phyloP scores from a whole-genome alignment of 208 protist genomes.

The Trypanosoma grayi region DNA sequence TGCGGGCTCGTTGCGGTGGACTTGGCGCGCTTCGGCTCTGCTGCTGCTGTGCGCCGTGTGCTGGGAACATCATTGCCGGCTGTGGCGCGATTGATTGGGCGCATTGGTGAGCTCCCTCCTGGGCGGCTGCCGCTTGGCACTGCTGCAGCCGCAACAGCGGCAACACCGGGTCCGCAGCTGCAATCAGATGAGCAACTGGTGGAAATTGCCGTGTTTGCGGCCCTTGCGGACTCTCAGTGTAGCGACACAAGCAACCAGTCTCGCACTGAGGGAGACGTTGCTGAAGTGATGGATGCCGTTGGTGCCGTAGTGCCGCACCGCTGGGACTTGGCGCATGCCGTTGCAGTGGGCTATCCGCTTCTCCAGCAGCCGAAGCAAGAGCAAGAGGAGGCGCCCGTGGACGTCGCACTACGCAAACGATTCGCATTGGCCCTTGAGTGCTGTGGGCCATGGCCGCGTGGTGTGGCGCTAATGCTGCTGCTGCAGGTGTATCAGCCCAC shows the following conservation, averaged over 20 bases:
- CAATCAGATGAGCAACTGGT: slow-evolving; percentile 1
- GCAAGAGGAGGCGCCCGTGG: neutral
- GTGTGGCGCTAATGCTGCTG: slow-evolving; percentile 9
- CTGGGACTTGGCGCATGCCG: slow-evolving; percentile 21
- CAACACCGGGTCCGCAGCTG: too few relatives aligned
- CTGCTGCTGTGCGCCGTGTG: slow-evolving; percentile 4
- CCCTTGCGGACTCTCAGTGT: neutral
- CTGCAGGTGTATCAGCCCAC: neutral
- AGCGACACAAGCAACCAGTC: neutral
- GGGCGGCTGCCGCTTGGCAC: neutral
- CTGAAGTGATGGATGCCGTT: slow-evolving; percentile 16
- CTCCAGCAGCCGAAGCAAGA: neutral
- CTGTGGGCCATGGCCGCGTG: slow-evolving; percentile 33
- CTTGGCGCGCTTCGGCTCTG: neutral
- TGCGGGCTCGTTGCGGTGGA: slow-evolving; percentile 2
- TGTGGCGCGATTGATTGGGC: neutral
- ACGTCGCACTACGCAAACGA: slow-evolving; percentile 1
- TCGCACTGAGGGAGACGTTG: neutral
- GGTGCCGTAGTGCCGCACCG: slow-evolving; percentile 12
- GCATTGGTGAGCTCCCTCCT: neutral
- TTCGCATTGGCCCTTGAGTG: slow-evolving; percentile 16
- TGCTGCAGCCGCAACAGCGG: too few relatives aligned
- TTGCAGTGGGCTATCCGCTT: slow-evolving; percentile 8
- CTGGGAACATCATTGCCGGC: neutral
- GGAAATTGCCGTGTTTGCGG: slow-evolving; percentile 7